These are phyloP conservation scores for Colletotrichum sp. DNA, from an alignment of 2,329 filamentous ascomycete species.

Conservation along the genomic window DNA sequence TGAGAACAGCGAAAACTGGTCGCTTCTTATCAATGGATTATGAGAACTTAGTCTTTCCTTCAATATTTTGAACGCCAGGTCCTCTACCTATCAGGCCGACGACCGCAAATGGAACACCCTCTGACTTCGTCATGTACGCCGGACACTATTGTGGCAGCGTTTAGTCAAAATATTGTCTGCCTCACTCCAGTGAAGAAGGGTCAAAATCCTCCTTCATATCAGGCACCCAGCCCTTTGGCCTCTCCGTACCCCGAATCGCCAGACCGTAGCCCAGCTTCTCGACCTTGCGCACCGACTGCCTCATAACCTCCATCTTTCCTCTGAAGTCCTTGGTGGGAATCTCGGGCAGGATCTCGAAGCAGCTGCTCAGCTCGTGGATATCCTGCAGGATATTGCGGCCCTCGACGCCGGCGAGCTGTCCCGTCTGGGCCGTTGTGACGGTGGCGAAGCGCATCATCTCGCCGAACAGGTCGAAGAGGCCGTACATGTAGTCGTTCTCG, in stretches of 20 bases:
- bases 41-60: not conserved
- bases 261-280: constrained; percentile 90
- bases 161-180: too few relatives aligned
- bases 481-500: constrained; percentile 85
- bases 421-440: constrained; percentile 80
- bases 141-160: too few relatives aligned
- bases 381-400: constrained; percentile 74
- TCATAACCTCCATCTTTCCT: constrained; percentile 87
- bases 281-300: constrained; percentile 89
- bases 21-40: too few relatives aligned
- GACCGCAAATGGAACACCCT: not conserved
- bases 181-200: constrained; percentile 1
- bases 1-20: too few relatives aligned
- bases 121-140: not conserved
- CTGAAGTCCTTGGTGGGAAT: constrained; percentile 62
- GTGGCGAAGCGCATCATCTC: constrained; percentile 98
- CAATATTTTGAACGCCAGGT: not conserved
- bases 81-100: not conserved
- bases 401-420: constrained; percentile 48
- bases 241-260: constrained; percentile 83
- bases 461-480: constrained; percentile 91
- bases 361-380: constrained; percentile 76
- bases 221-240: constrained; percentile 91
- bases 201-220: constrained; percentile 57
- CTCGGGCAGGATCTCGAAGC: constrained; percentile 76